These are phyloP conservation scores for Candida freyschussii DNA, from an alignment of 1,139 yeast genomes.

Conservation along the genomic window DNA sequence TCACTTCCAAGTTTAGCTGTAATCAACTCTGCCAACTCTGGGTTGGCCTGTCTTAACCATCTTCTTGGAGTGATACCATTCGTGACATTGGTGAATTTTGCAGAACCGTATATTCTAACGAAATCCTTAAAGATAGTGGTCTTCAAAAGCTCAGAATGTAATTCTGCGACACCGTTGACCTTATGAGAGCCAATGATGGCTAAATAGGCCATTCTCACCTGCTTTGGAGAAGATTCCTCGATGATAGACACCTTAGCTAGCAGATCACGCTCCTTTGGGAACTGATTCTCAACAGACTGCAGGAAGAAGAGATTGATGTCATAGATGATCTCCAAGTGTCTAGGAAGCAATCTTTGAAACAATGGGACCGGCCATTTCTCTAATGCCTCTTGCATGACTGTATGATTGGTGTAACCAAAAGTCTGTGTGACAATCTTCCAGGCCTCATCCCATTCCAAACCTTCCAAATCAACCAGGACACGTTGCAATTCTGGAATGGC, in stretches of 20 bases:
- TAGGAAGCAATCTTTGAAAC: slow-evolving; percentile 73
- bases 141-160: slow-evolving; percentile 85
- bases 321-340: slow-evolving; percentile 88
- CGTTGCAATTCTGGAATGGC: slow-evolving; percentile 90
- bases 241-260: slow-evolving; percentile 73
- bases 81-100: slow-evolving; percentile 86
- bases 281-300: slow-evolving; percentile 65
- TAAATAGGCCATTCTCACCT: slow-evolving; percentile 86
- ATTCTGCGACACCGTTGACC: slow-evolving; percentile 94
- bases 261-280: slow-evolving; percentile 63
- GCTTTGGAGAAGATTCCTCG: slow-evolving; percentile 76
- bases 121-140: slow-evolving; percentile 90
- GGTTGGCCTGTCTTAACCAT: slow-evolving; percentile 94
- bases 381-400: slow-evolving; percentile 90
- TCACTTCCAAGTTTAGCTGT: slow-evolving; percentile 67
- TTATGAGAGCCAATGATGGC: slow-evolving; percentile 91
- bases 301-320: slow-evolving; percentile 80
- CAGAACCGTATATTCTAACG: slow-evolving; percentile 73
- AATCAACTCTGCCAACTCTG: slow-evolving; percentile 67
- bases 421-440: slow-evolving; percentile 80
- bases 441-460: slow-evolving; percentile 74
- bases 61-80: slow-evolving; percentile 96
- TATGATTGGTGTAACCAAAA: slow-evolving; percentile 91
- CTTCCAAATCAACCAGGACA: slow-evolving; percentile 78
- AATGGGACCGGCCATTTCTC: slow-evolving; percentile 94